Conservation (phyloP, 2,329 filamentous ascomycete species). For the Botryotinia convoluta region DNA sequence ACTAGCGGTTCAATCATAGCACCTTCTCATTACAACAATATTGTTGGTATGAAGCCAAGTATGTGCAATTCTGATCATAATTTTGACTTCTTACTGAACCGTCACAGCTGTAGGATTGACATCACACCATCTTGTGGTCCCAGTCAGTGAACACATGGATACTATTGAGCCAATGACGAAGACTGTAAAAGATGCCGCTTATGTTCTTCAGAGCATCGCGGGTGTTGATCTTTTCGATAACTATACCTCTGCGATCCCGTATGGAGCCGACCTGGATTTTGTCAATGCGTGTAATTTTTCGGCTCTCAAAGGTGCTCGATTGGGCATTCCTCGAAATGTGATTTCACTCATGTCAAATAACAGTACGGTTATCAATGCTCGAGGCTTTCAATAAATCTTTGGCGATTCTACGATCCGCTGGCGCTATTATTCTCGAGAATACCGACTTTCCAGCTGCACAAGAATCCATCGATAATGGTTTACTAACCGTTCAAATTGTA, state of each 20-base stretch:
- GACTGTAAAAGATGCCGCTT: conserved; percentile 35
- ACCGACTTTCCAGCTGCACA: background rate
- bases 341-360: conserved; percentile 42
- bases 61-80: background rate
- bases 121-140: conserved; percentile 13
- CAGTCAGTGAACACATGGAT: conserved; percentile 32
- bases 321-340: conserved; percentile 47
- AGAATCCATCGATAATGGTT: background rate
- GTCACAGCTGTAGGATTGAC: conserved; percentile 40
- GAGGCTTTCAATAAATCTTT: background rate
- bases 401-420: background rate
- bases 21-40: conserved; percentile 5
- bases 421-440: conserved; percentile 4
- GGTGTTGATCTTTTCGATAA: conserved; percentile 28
- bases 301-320: conserved; percentile 30
- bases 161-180: conserved; percentile 33
- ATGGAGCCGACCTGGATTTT: background rate
- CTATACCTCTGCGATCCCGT: conserved; percentile 43
- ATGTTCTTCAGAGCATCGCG: conserved; percentile 29
- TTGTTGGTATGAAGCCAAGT: conserved; percentile 23
- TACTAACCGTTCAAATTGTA: background rate
- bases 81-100: background rate
- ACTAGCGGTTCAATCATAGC: conserved; percentile 19
- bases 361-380: background rate
- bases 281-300: conserved; percentile 47